phyloP scores from a whole-genome alignment of 2,329 filamentous ascomycete species.

The Botrytis aclada region DNA sequence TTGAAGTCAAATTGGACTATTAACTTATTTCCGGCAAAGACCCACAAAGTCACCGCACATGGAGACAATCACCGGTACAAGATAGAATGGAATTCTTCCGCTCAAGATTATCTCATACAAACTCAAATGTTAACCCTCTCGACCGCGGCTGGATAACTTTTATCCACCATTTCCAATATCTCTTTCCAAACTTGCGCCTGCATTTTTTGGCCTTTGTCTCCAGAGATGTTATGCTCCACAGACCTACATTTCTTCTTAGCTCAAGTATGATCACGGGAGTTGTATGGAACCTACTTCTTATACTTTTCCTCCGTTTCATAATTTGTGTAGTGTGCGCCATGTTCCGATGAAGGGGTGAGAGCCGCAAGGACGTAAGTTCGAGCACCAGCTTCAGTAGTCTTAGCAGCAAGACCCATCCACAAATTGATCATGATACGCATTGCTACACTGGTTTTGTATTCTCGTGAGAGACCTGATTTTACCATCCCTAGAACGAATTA shows the following conservation, averaged over 20 bases:
- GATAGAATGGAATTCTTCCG: not conserved
- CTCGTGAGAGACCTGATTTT: conserved; percentile 30
- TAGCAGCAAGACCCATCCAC: conserved; percentile 27
- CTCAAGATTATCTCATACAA: not conserved
- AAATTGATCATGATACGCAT: conserved; percentile 20
- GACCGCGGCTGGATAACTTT: conserved; percentile 21
- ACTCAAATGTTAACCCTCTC: not conserved
- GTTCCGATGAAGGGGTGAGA: conserved; percentile 29
- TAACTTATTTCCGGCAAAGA: not conserved
- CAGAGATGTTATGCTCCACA: conserved; percentile 27
- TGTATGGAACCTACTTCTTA: conserved; percentile 25
- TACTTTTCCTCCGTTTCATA: conserved; percentile 31
- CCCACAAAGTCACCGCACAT: not conserved
- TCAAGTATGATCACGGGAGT: not conserved
- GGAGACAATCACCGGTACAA: not conserved
- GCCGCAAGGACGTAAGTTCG: conserved; percentile 35
- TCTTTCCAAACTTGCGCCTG: conserved; percentile 32
- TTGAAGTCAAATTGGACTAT: not conserved
- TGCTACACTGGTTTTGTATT: conserved; percentile 26
- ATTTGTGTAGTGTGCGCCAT: conserved; percentile 31
- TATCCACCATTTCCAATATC: conserved; percentile 27
- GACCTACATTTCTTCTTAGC: conserved; percentile 18
- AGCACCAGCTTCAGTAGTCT: conserved; percentile 37
- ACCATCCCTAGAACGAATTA: conserved; percentile 25
- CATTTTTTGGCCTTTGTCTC: conserved; percentile 31